phyloP scores from a whole-genome alignment of 495 filamentous ascomycete genomes.

The Xylaria intraflava region DNA sequence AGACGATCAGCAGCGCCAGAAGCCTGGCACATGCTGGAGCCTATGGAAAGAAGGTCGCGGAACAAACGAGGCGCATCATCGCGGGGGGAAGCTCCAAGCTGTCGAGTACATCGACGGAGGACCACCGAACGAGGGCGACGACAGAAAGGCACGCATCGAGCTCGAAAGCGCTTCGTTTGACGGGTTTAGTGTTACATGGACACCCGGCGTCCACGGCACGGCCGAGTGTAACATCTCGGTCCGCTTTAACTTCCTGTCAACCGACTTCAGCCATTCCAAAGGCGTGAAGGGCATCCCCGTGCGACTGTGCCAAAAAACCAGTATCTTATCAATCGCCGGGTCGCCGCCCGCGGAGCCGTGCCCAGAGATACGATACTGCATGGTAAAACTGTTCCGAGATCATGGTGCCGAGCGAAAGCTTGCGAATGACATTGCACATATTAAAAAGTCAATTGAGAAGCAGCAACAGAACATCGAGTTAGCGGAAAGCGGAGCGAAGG shows the following conservation, averaged over 20 bases:
- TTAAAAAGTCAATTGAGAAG: slow-evolving; percentile 93
- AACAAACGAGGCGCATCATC: slow-evolving; percentile 79
- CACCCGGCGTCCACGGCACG: slow-evolving; percentile 51
- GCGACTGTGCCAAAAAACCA: slow-evolving; percentile 83
- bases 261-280: slow-evolving; percentile 96
- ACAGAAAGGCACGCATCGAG: slow-evolving; percentile 65
- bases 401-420: slow-evolving; percentile 94
- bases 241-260: slow-evolving; percentile 96
- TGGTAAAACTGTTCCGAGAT: slow-evolving; percentile 93
- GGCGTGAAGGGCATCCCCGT: slow-evolving; percentile 96
- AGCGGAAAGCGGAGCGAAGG: slow-evolving; percentile 80
- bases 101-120: slow-evolving; percentile 86
- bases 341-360: slow-evolving; percentile 34
- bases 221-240: slow-evolving; percentile 77
- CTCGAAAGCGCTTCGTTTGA: slow-evolving; percentile 82
- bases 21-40: slow-evolving; percentile 82
- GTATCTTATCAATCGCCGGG: slow-evolving; percentile 47
- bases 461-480: slow-evolving; percentile 75
- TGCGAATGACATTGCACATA: slow-evolving; percentile 85
- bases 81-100: slow-evolving; percentile 79
- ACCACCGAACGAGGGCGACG: slow-evolving; percentile 61
- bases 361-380: slow-evolving; percentile 78
- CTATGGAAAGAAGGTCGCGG: slow-evolving; percentile 94
- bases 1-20: slow-evolving; percentile 79
- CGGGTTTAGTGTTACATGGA: slow-evolving; percentile 88